Evolutionary conservation across 371 early-diverging fungal species (phyloP).

Genomic region (Synchytrium microbalum): DNA sequence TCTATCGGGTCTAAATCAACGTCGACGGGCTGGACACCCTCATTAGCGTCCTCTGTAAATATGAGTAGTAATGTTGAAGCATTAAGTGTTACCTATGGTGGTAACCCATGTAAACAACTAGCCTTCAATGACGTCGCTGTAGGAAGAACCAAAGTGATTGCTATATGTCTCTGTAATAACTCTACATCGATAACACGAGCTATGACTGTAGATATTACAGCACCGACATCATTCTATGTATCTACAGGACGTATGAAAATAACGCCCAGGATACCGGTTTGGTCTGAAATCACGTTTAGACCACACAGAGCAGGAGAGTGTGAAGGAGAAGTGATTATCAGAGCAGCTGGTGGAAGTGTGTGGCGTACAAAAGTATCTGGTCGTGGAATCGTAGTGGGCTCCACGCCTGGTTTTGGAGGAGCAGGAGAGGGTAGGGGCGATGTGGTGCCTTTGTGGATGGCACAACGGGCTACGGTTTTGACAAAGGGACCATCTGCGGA

Average conservation of each 20-base stretch:
- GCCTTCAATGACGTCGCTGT: neutral
- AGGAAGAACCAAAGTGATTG: neutral
- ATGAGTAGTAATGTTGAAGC: neutral
- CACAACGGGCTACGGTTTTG: too few relatives aligned
- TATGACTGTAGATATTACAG: neutral
- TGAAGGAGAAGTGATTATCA: neutral
- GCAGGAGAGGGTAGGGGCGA: too few relatives aligned
- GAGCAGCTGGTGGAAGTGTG: neutral
- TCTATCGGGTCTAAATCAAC: neutral
- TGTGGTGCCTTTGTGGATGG: too few relatives aligned
- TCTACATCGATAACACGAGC: neutral
- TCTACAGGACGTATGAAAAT: neutral
- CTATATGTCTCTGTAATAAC: neutral
- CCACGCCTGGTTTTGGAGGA: too few relatives aligned
- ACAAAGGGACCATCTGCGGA: too few relatives aligned
- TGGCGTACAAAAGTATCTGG: neutral
- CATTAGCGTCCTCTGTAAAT: neutral
- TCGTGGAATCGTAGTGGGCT: neutral
- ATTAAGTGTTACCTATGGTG: neutral
- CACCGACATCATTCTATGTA: neutral
- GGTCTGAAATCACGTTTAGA: neutral
- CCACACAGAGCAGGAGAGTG: neutral
- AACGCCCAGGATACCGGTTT: neutral
- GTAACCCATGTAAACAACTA: neutral
- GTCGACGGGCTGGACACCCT: neutral